Evolutionary conservation across 2,329 filamentous ascomycete genomes (phyloP).

Genomic region (Sporothrix inflata): DNA sequence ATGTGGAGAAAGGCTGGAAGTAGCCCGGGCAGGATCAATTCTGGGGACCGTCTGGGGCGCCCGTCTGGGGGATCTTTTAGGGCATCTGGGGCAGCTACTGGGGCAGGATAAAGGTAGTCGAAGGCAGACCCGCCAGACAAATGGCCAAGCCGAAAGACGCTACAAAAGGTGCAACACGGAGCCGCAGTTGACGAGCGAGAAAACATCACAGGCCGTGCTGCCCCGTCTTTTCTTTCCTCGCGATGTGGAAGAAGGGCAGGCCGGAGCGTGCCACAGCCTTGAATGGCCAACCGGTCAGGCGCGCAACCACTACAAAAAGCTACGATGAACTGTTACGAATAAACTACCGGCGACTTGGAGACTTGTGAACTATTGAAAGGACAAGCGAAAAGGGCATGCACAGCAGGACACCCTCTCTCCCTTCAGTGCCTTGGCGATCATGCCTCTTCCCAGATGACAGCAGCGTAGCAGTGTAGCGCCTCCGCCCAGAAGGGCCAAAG

Average conservation of each 20-base stretch:
- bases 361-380: not conserved
- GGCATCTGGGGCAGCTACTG: not conserved
- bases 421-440: constrained; percentile 5
- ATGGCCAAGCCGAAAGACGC: not conserved
- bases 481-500: not conserved
- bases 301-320: not conserved
- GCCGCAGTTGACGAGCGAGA: not conserved
- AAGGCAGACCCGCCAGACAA: not conserved
- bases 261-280: constrained; percentile 3
- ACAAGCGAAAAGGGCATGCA: not conserved
- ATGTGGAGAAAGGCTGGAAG: not conserved
- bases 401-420: not conserved
- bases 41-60: not conserved
- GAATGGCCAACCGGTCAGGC: not conserved
- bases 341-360: not conserved
- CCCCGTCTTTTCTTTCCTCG: no score
- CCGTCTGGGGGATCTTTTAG: not conserved
- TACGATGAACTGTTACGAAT: not conserved
- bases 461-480: not conserved
- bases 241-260: not conserved
- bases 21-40: constrained; percentile 1
- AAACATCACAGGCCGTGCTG: not conserved
- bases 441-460: not conserved
- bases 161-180: not conserved
- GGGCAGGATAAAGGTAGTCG: not conserved